Conservation (phyloP, 73 alveolate genomes). For the Blepharisma japonicum region DNA sequence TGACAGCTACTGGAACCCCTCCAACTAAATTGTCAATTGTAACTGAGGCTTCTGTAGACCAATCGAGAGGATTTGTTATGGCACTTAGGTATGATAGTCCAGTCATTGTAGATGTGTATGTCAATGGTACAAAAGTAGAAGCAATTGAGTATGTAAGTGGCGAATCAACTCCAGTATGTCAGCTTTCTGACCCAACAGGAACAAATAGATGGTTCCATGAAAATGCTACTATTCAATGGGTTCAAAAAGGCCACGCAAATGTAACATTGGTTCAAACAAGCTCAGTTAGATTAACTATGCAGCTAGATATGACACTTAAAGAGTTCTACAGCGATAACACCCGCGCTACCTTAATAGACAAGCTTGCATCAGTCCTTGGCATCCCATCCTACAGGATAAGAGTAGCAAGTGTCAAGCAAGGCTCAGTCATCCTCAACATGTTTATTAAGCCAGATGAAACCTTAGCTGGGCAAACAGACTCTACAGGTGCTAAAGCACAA, state of each 20-base stretch:
- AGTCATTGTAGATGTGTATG: constrained; percentile 31
- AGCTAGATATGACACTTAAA: constrained; percentile 41
- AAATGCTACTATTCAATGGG: constrained; percentile 36
- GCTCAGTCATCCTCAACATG: background rate
- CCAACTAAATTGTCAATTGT: constrained; percentile 27
- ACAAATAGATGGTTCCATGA: constrained; percentile 43
- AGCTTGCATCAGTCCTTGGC: constrained; percentile 44
- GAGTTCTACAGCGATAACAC: constrained; percentile 46
- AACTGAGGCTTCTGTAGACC: background rate
- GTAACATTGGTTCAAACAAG: constrained; percentile 28
- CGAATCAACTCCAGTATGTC: background rate
- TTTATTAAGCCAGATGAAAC: background rate
- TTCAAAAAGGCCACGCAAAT: constrained; percentile 30
- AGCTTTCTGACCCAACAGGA: constrained; percentile 27
- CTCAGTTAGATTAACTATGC: constrained; percentile 33
- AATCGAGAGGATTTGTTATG: constrained; percentile 16
- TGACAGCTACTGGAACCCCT: constrained; percentile 41
- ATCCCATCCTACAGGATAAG: constrained; percentile 40
- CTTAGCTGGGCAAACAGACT: background rate
- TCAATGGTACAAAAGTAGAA: constrained; percentile 26
- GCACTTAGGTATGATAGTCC: constrained; percentile 38
- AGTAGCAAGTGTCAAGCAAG: constrained; percentile 37
- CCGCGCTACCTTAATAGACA: constrained; percentile 43
- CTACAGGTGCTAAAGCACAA: background rate
- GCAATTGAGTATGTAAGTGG: constrained; percentile 35